phyloP scores from a whole-genome alignment of 805 yeast genomes.

The Clavispora phyllophila region DNA sequence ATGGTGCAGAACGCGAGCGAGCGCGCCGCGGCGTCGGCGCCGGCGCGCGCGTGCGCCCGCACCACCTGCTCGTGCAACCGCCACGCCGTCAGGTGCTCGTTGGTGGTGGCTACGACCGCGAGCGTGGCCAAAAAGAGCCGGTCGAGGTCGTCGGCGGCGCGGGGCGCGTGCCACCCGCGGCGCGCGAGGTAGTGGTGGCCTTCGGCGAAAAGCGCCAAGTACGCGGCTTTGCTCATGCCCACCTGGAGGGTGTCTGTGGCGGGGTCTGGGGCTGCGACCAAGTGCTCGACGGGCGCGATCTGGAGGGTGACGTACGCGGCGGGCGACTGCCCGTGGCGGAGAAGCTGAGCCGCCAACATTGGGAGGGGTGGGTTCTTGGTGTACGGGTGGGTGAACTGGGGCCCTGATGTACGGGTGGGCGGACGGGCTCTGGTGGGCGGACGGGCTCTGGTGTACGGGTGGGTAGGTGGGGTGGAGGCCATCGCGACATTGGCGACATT shows the following conservation, averaged over 20 bases:
- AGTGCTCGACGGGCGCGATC: slow-evolving; percentile 3
- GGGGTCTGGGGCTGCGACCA: slow-evolving; percentile 1
- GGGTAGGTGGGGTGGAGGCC: background rate
- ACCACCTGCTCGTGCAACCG: slow-evolving; percentile 22
- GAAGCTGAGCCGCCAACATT: background rate
- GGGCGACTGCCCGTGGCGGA: background rate
- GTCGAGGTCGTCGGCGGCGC: slow-evolving; percentile 5
- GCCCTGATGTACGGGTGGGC: background rate
- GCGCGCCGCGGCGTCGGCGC: background rate
- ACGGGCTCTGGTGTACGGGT: background rate
- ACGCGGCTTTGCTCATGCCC: slow-evolving; percentile 27
- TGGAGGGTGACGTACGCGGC: slow-evolving; percentile 4
- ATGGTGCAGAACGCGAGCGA: slow-evolving; percentile 20
- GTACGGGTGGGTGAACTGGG: background rate
- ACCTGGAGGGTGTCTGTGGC: slow-evolving; percentile 20
- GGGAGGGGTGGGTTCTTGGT: background rate
- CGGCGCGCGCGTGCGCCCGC: background rate
- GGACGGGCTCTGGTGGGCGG: background rate
- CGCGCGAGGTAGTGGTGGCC: slow-evolving; percentile 21
- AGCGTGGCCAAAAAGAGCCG: slow-evolving; percentile 25
- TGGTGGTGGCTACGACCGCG: slow-evolving; percentile 33
- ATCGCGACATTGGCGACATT: background rate
- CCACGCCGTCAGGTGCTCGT: slow-evolving; percentile 32
- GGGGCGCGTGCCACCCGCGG: background rate
- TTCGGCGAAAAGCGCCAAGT: slow-evolving; percentile 27